Evolutionary conservation across 2,329 filamentous ascomycete species (phyloP).

Genomic region (Helotiales sp.): DNA sequence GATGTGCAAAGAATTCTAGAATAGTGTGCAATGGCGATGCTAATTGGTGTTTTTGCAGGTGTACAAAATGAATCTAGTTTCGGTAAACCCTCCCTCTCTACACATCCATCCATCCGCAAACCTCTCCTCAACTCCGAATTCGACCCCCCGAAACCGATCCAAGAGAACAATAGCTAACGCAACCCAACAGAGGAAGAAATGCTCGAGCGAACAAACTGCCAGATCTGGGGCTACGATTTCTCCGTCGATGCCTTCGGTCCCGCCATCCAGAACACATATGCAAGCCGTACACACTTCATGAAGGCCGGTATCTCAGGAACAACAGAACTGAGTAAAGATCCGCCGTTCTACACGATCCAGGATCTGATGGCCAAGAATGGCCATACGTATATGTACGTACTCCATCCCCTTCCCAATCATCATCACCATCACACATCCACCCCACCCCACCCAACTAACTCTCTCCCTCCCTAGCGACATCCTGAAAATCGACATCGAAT

Average conservation of each 20-base stretch:
- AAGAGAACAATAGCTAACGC: not conserved
- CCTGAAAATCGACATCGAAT: constrained; percentile 49
- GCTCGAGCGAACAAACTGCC: constrained; percentile 46
- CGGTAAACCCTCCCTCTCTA: constrained; percentile 28
- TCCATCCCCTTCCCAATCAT: not conserved
- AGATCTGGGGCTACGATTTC: constrained; percentile 49
- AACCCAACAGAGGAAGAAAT: constrained; percentile 43
- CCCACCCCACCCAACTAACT: too few species aligned
- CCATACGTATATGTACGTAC: constrained; percentile 42
- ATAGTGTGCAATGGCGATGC: too few species aligned
- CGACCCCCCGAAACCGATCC: not conserved
- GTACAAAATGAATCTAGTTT: constrained; percentile 46
- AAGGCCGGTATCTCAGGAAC: constrained; percentile 42
- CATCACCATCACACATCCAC: constrained; percentile 24
- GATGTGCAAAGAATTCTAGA: too few species aligned
- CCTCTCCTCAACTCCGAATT: not conserved
- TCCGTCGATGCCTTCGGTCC: constrained; percentile 44
- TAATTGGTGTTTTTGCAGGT: not conserved
- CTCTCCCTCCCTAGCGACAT: constrained; percentile 42
- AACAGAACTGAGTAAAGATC: constrained; percentile 34
- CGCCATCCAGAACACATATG: constrained; percentile 36
- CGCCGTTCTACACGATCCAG: constrained; percentile 44
- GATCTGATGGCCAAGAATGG: constrained; percentile 48
- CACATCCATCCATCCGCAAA: not conserved
- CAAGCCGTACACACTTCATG: constrained; percentile 42